Conservation (phyloP, 495 filamentous ascomycete species). For the Talaromyces trachyspermus region DNA sequence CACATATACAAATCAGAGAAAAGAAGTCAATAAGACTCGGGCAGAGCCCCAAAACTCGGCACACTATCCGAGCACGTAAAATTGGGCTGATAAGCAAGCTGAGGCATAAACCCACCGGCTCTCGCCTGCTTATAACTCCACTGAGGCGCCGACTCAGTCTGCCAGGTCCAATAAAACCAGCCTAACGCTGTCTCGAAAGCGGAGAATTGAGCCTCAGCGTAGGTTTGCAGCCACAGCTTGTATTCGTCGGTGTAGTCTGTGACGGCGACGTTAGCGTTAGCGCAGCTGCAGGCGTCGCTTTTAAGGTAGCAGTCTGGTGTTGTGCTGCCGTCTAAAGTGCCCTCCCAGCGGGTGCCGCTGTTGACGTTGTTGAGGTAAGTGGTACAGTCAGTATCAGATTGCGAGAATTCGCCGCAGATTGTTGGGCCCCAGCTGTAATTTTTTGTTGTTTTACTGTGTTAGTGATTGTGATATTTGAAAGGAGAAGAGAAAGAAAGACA, state of each 20-base stretch:
- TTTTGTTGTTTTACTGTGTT: not conserved
- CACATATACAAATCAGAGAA: not conserved
- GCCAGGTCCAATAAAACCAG: conserved; percentile 98
- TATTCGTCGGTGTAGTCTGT: conserved; percentile 62
- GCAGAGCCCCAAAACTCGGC: conserved; percentile 59
- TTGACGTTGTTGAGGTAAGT: conserved; percentile 83
- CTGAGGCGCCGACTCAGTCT: conserved; percentile 70
- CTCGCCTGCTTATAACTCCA: conserved; percentile 92
- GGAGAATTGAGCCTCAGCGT: conserved; percentile 92
- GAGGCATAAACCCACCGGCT: conserved; percentile 74
- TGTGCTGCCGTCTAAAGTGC: conserved; percentile 51
- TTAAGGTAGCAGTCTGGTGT: conserved; percentile 50
- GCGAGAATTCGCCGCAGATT: conserved; percentile 96
- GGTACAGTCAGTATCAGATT: conserved; percentile 96
- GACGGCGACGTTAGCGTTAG: conserved; percentile 64
- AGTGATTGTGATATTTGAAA: not conserved
- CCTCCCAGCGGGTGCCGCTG: conserved; percentile 84
- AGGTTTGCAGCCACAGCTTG: conserved; percentile 78
- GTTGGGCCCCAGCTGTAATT: conserved; percentile 73
- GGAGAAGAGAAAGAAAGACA: conserved; percentile 9
- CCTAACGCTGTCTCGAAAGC: conserved; percentile 87
- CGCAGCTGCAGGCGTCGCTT: conserved; percentile 55
- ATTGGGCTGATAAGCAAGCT: conserved; percentile 62
- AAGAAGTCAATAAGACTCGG: conserved; percentile 60
- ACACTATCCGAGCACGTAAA: conserved; percentile 68